Conservation (phyloP, 2,329 filamentous ascomycete species). For the Dryadomyces sulphureus region DNA sequence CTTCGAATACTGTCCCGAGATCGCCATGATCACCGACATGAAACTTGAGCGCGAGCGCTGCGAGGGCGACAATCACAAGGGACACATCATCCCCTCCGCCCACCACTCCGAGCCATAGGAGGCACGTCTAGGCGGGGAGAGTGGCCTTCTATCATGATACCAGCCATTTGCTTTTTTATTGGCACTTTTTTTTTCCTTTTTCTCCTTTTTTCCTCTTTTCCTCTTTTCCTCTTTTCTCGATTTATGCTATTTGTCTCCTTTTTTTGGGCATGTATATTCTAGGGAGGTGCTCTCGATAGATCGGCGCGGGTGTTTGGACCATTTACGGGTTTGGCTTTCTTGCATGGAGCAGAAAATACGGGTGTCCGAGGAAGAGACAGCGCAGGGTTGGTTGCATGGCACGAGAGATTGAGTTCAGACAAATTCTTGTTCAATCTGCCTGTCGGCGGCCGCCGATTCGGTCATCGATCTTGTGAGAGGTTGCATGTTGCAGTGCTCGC, state of each 20-base stretch:
- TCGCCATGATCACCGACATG: constrained; percentile 41
- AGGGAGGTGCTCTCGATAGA: background rate
- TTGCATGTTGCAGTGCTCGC: background rate
- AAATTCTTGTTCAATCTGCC: too few relatives aligned
- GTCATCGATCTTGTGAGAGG: background rate
- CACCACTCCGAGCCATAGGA: background rate
- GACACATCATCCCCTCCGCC: constrained; percentile 9
- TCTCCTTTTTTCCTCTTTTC: background rate
- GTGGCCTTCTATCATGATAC: background rate
- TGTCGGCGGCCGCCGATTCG: background rate
- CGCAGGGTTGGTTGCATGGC: background rate
- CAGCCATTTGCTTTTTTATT: background rate
- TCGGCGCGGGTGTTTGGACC: constrained; percentile 1
- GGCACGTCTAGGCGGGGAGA: background rate
- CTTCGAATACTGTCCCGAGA: constrained; percentile 40
- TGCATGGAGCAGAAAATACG: background rate
- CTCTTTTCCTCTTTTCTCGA: background rate
- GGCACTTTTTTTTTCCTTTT: background rate
- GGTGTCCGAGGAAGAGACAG: background rate
- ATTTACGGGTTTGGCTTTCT: background rate
- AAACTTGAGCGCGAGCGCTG: constrained; percentile 35
- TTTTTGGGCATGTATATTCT: background rate
- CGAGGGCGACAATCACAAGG: constrained; percentile 18
- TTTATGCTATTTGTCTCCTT: background rate
- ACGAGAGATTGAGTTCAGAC: too few relatives aligned